These are phyloP conservation scores for Xylariaceae sp. DNA, from an alignment of 2,329 filamentous ascomycete genomes.

Conservation along the genomic window DNA sequence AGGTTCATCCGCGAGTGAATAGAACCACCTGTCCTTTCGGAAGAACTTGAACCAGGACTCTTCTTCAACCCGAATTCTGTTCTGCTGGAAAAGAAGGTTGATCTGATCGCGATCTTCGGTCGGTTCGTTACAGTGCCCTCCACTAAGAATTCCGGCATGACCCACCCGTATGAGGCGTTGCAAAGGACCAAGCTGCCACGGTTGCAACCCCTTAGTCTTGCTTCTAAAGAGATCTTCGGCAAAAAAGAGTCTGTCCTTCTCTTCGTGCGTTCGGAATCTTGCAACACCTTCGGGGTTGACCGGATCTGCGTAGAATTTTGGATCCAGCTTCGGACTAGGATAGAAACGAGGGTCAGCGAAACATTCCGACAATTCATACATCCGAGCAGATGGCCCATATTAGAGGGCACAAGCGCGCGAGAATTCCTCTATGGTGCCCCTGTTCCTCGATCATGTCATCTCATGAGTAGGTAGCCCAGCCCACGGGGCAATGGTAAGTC, in stretches of 20 bases:
- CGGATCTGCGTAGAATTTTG: slow-evolving; percentile 3
- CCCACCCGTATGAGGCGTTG: slow-evolving; percentile 2
- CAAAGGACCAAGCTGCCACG: slow-evolving; percentile 9
- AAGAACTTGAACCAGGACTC: slow-evolving; percentile 11
- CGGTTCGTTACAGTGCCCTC: slow-evolving; percentile 2
- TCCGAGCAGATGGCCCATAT: too few relatives aligned
- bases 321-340: slow-evolving; percentile 8
- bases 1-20: not conserved
- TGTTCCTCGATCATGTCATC: not conserved
- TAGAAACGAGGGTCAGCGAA: not conserved
- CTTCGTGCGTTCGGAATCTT: not conserved
- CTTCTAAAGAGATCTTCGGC: not conserved
- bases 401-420: too few relatives aligned
- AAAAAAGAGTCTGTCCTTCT: slow-evolving; percentile 7
- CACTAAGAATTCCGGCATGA: not conserved
- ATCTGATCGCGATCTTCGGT: not conserved
- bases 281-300: too few relatives aligned
- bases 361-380: not conserved
- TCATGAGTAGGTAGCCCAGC: not conserved
- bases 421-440: not conserved
- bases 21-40: slow-evolving; percentile 10
- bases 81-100: not conserved
- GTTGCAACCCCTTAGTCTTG: accelerated
- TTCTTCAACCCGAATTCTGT: slow-evolving; percentile 12
- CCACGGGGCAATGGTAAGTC: not conserved